Percentiles rank a stretch among this genome's conserved stretches.
phyloP scores from a whole-genome alignment of 805 yeast species.

The Deakozyma indianensis region DNA sequence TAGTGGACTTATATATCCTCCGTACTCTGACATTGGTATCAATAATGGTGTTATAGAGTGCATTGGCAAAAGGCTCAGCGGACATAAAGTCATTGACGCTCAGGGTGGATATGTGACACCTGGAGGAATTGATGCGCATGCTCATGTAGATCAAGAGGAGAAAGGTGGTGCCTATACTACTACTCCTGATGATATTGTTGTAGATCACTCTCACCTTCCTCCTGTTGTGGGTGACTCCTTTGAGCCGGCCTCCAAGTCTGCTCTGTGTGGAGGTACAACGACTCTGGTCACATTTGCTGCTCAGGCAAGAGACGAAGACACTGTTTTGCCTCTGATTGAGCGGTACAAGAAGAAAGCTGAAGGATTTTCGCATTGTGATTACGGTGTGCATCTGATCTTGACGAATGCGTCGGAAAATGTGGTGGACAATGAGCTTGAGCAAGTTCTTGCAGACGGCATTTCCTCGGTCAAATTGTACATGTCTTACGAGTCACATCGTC shows the following conservation, averaged over 20 bases:
- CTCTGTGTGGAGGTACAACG: slow-evolving; percentile 38
- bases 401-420: slow-evolving; percentile 23
- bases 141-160: slow-evolving; percentile 31
- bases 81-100: slow-evolving; percentile 28
- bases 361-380: slow-evolving; percentile 29
- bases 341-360: slow-evolving; percentile 21
- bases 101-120: slow-evolving; percentile 35
- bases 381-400: slow-evolving; percentile 33
- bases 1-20: slow-evolving; percentile 12
- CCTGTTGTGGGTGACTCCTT: slow-evolving; percentile 30
- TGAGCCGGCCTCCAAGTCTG: slow-evolving; percentile 30
- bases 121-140: slow-evolving; percentile 39
- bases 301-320: slow-evolving; percentile 23
- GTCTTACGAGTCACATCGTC: slow-evolving; percentile 30
- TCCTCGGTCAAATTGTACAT: slow-evolving; percentile 31
- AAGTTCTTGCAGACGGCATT: slow-evolving; percentile 24
- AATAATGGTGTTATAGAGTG: slow-evolving; percentile 25
- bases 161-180: slow-evolving; percentile 4
- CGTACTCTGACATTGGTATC: slow-evolving; percentile 25
- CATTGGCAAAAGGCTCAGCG: slow-evolving; percentile 20
- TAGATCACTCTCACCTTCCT: not conserved
- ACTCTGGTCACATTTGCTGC: slow-evolving; percentile 34
- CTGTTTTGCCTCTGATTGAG: slow-evolving; percentile 19
- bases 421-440: slow-evolving; percentile 21
- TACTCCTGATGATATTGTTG: not conserved